Evolutionary conservation across 140 eudicot genomes (phyloP).

Genomic region (Flaveria floridana): DNA sequence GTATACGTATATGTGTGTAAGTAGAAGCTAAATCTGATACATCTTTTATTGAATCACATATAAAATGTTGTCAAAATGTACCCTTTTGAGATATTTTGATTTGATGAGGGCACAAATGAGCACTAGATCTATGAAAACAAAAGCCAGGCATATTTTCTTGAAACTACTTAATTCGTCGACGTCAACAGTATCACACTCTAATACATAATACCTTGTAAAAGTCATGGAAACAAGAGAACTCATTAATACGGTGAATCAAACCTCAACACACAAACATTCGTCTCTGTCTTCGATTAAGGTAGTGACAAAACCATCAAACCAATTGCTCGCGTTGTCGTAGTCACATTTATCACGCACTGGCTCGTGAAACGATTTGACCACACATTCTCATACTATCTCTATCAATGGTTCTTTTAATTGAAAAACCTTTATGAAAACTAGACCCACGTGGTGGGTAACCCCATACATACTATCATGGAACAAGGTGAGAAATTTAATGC

Average conservation of each 20-base stretch:
- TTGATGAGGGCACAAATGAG: no score
- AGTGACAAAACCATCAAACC: not conserved
- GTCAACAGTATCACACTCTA: not conserved
- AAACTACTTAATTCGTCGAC: no score
- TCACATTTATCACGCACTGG: not conserved
- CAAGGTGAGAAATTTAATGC: not conserved
- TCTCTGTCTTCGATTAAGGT: not conserved
- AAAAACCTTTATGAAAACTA: not conserved
- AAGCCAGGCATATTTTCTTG: no score
- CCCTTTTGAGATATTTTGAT: no score
- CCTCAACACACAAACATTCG: not conserved
- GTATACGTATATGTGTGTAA: no score
- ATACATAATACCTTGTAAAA: not conserved
- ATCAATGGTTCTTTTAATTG: not conserved
- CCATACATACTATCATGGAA: not conserved
- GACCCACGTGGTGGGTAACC: not conserved
- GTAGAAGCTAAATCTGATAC: no score
- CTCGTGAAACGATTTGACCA: not conserved
- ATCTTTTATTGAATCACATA: no score
- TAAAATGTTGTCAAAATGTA: no score
- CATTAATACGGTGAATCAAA: not conserved
- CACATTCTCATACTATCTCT: not conserved
- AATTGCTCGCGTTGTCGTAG: not conserved
- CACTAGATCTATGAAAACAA: no score
- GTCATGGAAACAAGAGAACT: no score